phyloP scores from a whole-genome alignment of 108 stramenopile species.

The Cyclostephanos tholiformis region DNA sequence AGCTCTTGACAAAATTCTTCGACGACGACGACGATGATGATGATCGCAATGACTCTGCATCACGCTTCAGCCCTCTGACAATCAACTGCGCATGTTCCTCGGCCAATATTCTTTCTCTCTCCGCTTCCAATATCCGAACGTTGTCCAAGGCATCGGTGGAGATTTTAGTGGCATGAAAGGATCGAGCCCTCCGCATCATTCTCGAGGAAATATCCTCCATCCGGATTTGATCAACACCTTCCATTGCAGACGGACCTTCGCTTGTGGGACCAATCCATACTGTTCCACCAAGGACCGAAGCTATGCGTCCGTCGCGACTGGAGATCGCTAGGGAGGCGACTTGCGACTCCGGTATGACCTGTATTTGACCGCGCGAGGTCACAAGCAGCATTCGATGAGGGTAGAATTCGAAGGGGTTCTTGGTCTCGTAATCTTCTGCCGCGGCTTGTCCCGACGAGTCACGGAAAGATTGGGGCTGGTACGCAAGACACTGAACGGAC shows the following conservation, averaged over 20 bases:
- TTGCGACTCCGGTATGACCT: slow-evolving; percentile 52
- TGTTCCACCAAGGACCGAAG: slow-evolving; percentile 52
- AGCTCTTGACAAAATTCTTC: slow-evolving; percentile 8
- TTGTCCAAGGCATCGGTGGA: slow-evolving; percentile 68
- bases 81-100: slow-evolving; percentile 14
- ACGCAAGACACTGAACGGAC: slow-evolving; percentile 29
- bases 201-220: slow-evolving; percentile 72
- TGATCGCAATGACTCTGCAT: not conserved
- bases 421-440: not conserved
- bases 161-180: slow-evolving; percentile 52
- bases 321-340: slow-evolving; percentile 69
- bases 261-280: slow-evolving; percentile 58
- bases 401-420: slow-evolving; percentile 29
- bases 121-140: slow-evolving; percentile 60
- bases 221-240: slow-evolving; percentile 10
- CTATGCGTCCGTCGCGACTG: slow-evolving; percentile 73
- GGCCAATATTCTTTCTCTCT: slow-evolving; percentile 35
- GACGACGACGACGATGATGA: slow-evolving; percentile 10
- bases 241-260: slow-evolving; percentile 51
- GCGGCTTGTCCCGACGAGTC: not conserved
- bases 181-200: slow-evolving; percentile 76
- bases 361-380: slow-evolving; percentile 51
- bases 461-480: slow-evolving; percentile 32
- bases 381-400: slow-evolving; percentile 57
- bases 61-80: not conserved